Evolutionary conservation across 2,329 filamentous ascomycete species (phyloP).

Genomic region (Penicillium sp.): DNA sequence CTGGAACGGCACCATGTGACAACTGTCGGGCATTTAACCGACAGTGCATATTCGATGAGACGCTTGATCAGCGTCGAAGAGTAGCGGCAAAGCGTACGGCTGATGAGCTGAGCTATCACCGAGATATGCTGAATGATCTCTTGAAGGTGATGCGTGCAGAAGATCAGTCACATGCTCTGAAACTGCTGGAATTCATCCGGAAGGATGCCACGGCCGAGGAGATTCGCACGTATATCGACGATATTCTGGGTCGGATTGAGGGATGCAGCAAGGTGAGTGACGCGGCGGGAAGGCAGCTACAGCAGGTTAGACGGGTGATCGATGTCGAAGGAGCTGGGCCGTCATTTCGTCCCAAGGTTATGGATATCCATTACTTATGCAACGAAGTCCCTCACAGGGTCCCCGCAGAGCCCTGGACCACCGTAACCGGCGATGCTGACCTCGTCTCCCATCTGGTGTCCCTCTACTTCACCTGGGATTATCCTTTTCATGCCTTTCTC

Average conservation of each 20-base stretch:
- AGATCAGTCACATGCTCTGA: slow-evolving; percentile 22
- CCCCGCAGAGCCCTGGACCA: slow-evolving; percentile 57
- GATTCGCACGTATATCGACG: slow-evolving; percentile 27
- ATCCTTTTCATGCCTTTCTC: slow-evolving; percentile 77
- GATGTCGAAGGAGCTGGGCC: slow-evolving; percentile 27
- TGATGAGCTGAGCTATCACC: slow-evolving; percentile 35
- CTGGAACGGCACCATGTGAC: slow-evolving; percentile 32
- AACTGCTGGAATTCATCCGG: slow-evolving; percentile 31
- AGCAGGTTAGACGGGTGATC: slow-evolving; percentile 17
- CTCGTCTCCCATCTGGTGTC: slow-evolving; percentile 74
- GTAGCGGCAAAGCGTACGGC: slow-evolving; percentile 35
- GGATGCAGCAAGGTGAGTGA: too few species aligned
- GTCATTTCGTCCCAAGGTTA: too few species aligned
- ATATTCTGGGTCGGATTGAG: too few species aligned
- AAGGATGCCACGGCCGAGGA: slow-evolving; percentile 29
- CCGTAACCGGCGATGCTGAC: slow-evolving; percentile 64
- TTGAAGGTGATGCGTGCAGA: slow-evolving; percentile 29
- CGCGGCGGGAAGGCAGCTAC: too few species aligned
- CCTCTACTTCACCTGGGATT: slow-evolving; percentile 91
- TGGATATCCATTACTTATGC: slow-evolving; percentile 17
- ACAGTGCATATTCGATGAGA: slow-evolving; percentile 50
- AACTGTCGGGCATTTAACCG: slow-evolving; percentile 32
- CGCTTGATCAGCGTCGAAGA: slow-evolving; percentile 46
- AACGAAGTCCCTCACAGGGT: slow-evolving; percentile 19
- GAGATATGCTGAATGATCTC: slow-evolving; percentile 32